Conservation (phyloP, 2,329 filamentous ascomycete genomes). For the Xylariaceae sp. region DNA sequence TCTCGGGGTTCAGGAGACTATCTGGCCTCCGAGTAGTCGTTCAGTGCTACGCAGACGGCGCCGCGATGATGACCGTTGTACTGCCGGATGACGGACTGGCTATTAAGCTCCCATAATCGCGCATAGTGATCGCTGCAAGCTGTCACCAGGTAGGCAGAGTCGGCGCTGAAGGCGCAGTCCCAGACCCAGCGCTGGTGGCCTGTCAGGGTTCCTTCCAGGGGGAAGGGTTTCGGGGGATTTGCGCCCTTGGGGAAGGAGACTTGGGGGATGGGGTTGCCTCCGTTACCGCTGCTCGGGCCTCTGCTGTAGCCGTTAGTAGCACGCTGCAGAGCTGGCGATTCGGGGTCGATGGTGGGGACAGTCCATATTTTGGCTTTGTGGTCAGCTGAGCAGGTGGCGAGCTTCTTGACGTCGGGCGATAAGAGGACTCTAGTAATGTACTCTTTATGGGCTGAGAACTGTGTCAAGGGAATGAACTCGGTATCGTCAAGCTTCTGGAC, state of each 20-base stretch:
- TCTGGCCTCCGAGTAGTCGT: constrained; percentile 68
- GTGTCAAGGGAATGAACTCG: constrained; percentile 77
- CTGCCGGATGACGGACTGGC: constrained; percentile 85
- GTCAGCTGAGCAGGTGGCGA: constrained; percentile 89
- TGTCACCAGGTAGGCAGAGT: constrained; percentile 88
- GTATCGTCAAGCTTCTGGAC: constrained; percentile 78
- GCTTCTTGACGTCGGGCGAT: constrained; percentile 87
- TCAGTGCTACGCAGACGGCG: constrained; percentile 86
- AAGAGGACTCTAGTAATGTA: constrained; percentile 90
- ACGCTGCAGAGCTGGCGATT: constrained; percentile 9
- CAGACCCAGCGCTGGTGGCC: constrained; percentile 95
- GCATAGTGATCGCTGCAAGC: constrained; percentile 93
- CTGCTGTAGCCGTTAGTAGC: constrained; percentile 7
- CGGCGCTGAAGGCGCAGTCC: constrained; percentile 93
- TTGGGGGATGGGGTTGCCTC: constrained; percentile 7
- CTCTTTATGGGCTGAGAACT: constrained; percentile 84
- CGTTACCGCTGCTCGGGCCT: constrained; percentile 5
- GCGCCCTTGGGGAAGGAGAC: constrained; percentile 10
- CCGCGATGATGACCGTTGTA: constrained; percentile 93
- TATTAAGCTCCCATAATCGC: constrained; percentile 80
- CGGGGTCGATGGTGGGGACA: constrained; percentile 13
- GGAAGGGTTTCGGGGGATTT: constrained; percentile 56
- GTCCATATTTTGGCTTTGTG: constrained; percentile 94
- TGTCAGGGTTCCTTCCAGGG: constrained; percentile 78
- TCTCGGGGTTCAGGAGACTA: constrained; percentile 12